A percentile compares a stretch with the other conserved stretches of the same genome.
Evolutionary conservation across 768 basidiomycete genomes (phyloP).

Genomic region (Hygrophoropsis aurantiaca): DNA sequence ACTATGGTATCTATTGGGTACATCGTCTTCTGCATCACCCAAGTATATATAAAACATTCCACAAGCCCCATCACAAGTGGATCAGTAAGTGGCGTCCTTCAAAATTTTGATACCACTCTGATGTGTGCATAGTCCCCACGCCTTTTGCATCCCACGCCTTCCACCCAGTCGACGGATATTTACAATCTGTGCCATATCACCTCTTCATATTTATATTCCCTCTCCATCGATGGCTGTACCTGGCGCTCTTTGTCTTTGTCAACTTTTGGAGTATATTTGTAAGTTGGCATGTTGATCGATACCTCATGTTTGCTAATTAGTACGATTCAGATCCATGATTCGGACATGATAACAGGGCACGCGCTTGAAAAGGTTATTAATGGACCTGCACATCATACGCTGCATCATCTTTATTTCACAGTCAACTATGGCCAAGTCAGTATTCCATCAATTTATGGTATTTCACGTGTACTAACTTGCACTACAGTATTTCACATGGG

Average conservation of each 20-base stretch:
- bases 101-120: conserved; percentile 7
- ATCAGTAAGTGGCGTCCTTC: conserved; percentile 60
- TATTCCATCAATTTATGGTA: conserved; percentile 12
- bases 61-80: conserved; percentile 99
- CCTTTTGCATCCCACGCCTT: conserved; percentile 98
- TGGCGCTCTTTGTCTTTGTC: conserved; percentile 85
- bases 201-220: conserved; percentile 90
- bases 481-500: conserved; percentile 94
- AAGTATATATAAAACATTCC: conserved; percentile 81
- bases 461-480: conserved; percentile 9
- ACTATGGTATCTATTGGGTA: conserved; percentile 96
- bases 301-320: neutral
- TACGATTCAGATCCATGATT: conserved; percentile 84
- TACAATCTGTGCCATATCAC: conserved; percentile 95
- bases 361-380: conserved; percentile 89
- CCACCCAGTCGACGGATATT: conserved; percentile 93
- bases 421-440: conserved; percentile 90
- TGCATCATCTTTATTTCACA: conserved; percentile 96
- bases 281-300: conserved; percentile 27
- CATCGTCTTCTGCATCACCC: conserved; percentile 90
- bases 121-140: conserved; percentile 71
- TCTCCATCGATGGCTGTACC: conserved; percentile 79
- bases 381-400: conserved; percentile 96
- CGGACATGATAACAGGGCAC: conserved; percentile 96
- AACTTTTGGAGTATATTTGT: conserved; percentile 95